phyloP scores from a whole-genome alignment of 768 basidiomycete genomes.

The Pleurotus pulmonarius region DNA sequence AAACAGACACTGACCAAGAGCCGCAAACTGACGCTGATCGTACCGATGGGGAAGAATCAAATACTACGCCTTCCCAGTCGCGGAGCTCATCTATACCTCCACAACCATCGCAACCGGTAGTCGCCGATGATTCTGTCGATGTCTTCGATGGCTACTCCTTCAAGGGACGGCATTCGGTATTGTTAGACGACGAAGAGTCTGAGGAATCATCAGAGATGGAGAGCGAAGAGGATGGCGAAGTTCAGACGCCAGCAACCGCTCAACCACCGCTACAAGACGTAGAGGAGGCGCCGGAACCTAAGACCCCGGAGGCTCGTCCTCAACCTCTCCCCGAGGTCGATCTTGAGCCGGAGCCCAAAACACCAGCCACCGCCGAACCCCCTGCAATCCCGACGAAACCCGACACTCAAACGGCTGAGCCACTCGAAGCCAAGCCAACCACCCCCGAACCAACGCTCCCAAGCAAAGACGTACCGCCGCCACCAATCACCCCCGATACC shows the following conservation, averaged over 20 bases:
- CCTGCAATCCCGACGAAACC: conserved; percentile 14
- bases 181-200: conserved; percentile 69
- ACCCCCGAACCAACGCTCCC: neutral
- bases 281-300: conserved; percentile 49
- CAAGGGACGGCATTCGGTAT: conserved; percentile 79
- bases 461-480: neutral
- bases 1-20: conserved; percentile 67
- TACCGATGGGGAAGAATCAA: conserved; percentile 72
- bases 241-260: conserved; percentile 18
- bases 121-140: conserved; percentile 56
- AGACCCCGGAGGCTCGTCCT: conserved; percentile 70
- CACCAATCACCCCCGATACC: neutral
- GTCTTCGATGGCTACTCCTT: conserved; percentile 95
- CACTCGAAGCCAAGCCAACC: neutral
- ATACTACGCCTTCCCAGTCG: conserved; percentile 77
- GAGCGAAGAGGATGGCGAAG: conserved; percentile 40
- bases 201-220: conserved; percentile 33
- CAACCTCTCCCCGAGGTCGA: conserved; percentile 23
- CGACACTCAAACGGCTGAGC: neutral
- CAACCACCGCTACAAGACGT: conserved; percentile 8
- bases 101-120: conserved; percentile 18
- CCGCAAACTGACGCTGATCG: conserved; percentile 66
- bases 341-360: neutral
- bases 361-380: conserved; percentile 7
- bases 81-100: conserved; percentile 69